Evolutionary conservation across 1,139 yeast genomes (phyloP).

Genomic region (Yamadazyma diospyri): DNA sequence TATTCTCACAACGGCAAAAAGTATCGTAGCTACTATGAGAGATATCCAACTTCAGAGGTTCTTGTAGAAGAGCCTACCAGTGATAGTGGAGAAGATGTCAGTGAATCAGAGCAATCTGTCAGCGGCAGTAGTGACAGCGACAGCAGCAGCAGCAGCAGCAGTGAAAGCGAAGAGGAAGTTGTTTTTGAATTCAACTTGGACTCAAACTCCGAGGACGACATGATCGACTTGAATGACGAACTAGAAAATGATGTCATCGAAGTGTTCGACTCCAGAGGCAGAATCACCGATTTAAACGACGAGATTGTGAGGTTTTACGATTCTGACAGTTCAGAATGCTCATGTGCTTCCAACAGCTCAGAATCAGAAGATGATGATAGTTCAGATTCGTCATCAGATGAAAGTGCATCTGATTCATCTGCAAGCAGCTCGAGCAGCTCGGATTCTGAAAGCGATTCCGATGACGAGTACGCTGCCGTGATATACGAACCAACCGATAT

Average conservation of each 20-base stretch:
- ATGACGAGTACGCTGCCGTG: conserved; percentile 17
- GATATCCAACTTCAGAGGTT: conserved; percentile 32
- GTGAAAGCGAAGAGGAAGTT: conserved; percentile 14
- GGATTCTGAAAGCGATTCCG: conserved; percentile 14
- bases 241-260: conserved; percentile 35
- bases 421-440: conserved; percentile 1
- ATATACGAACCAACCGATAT: conserved; percentile 30
- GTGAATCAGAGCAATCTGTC: background rate
- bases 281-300: conserved; percentile 37
- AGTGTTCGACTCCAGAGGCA: conserved; percentile 33
- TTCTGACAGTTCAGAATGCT: conserved; percentile 1
- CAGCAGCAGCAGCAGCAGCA: background rate
- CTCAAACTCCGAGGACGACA: conserved; percentile 11
- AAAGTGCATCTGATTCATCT: conserved; percentile 1
- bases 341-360: conserved; percentile 4
- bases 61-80: conserved; percentile 42
- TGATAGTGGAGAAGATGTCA: conserved; percentile 18
- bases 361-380: conserved; percentile 1
- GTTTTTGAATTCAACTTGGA: conserved; percentile 25
- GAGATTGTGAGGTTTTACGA: conserved; percentile 36
- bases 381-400: conserved; percentile 3
- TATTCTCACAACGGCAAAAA: conserved; percentile 14
- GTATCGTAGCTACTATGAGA: conserved; percentile 34
- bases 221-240: conserved; percentile 36
- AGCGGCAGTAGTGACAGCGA: conserved; percentile 5